Evolutionary conservation across 2,329 filamentous ascomycete genomes (phyloP), one percentile per base, ranked within the genome.

Genomic region (Chrysoporthe puriensis): DNA sequence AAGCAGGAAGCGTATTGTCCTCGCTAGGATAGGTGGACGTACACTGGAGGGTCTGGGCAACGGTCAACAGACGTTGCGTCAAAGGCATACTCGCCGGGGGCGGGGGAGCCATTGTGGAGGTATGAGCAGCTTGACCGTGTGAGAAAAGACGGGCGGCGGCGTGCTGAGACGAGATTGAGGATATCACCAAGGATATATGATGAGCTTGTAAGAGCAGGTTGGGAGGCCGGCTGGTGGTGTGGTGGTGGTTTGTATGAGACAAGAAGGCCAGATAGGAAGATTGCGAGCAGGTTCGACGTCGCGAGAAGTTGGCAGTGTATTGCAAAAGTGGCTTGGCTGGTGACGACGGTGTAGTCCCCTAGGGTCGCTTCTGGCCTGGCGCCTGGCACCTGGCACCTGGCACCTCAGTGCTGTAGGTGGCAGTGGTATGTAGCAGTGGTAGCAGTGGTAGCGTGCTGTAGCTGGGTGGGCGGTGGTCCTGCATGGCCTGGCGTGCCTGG

Each of bases 31-130:
- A 44, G 56, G 46, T 59, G 78, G 78, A 88, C 83, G 79, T 88
- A 91, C 95, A 99, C 84, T 98, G 96, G 73, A 98, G 85, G 58
- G 94, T 98, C 80, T 97, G 90, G 73, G 91, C 94, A 73, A 98
- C 86, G 73, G 87, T 85, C 75, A 93, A 81, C 69, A 97, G 82
- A 77, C 94, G 88, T 83, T 96, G 89, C 76, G 83, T 81, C 75
- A 96, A 84, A 78, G 93, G 90, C 79, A 91, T 80, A 74, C 82
- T 86, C 68, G 91, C 82, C 68, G 90, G 83, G 72, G 91, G 90
- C 79, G 91, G 90, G 82, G 92, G 91, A 81, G 92, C 88, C 90
- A 92, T 92, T 68, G 74, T 75, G 9, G 57, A 42, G 36, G 16
- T 59, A 13, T 18, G 42, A 26, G 42, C 18, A 60, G 40, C 57